phyloP scores from a whole-genome alignment of 2,329 filamentous ascomycete genomes.

The Fusarium albosuccineum region DNA sequence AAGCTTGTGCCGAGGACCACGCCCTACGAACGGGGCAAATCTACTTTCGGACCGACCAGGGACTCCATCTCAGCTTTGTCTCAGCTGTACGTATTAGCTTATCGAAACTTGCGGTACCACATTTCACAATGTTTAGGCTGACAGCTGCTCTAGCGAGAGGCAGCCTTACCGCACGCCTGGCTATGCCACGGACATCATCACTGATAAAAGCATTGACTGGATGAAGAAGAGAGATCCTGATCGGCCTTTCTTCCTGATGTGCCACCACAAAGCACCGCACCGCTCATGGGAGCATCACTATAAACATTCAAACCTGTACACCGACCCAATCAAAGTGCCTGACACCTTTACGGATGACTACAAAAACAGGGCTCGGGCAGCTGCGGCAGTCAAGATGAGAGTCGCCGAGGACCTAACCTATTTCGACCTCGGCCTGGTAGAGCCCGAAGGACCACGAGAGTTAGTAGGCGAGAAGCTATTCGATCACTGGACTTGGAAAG shows the following conservation, averaged over 20 bases:
- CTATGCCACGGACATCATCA: slow-evolving; percentile 66
- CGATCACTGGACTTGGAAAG: slow-evolving; percentile 17
- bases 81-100: too few species aligned
- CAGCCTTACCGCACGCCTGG: slow-evolving; percentile 47
- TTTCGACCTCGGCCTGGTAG: slow-evolving; percentile 63
- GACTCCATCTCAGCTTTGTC: too few species aligned
- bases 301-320: slow-evolving; percentile 63
- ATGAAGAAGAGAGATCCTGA: slow-evolving; percentile 51
- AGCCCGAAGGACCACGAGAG: slow-evolving; percentile 58
- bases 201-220: slow-evolving; percentile 60
- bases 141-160: too few species aligned
- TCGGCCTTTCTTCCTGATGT: slow-evolving; percentile 66
- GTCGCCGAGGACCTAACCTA: slow-evolving; percentile 65
- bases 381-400: slow-evolving; percentile 63
- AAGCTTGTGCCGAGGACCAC: too few species aligned
- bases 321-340: slow-evolving; percentile 59
- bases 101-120: too few species aligned
- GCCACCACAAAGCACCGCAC: slow-evolving; percentile 68
- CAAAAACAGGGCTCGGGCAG: slow-evolving; percentile 64
- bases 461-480: slow-evolving; percentile 62
- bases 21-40: too few species aligned
- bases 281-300: slow-evolving; percentile 63
- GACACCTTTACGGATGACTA: slow-evolving; percentile 67
- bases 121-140: too few species aligned
- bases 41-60: too few species aligned